These are phyloP conservation scores for Boletus sp. DNA, from an alignment of 768 basidiomycete species.

Conservation along the genomic window DNA sequence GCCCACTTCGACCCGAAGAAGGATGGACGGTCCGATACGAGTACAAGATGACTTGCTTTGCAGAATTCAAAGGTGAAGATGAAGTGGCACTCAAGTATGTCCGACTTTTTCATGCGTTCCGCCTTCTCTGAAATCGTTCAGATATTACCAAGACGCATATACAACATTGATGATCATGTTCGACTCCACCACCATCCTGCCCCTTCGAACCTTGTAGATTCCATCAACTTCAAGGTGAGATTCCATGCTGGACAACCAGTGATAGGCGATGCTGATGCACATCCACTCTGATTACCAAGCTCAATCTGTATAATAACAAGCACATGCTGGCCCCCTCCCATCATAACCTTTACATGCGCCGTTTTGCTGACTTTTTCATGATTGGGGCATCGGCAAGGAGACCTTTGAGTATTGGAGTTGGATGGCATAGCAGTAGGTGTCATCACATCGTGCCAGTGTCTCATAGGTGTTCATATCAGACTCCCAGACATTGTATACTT, in stretches of 20 bases:
- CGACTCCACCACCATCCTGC: no score
- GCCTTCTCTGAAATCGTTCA: no score
- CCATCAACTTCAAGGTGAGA: constrained; percentile 82
- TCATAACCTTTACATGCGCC: constrained; percentile 80
- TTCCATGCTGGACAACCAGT: background rate
- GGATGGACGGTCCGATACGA: no score
- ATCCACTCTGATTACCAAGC: constrained; percentile 64
- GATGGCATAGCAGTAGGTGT: constrained; percentile 83
- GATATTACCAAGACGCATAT: no score
- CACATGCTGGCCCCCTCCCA: constrained; percentile 76
- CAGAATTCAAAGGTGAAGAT: no score
- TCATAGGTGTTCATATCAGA: background rate
- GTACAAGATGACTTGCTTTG: no score
- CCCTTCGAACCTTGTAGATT: no score
- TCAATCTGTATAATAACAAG: constrained; percentile 90
- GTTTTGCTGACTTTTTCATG: constrained; percentile 84
- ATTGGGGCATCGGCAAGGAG: constrained; percentile 96
- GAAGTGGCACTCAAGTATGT: no score
- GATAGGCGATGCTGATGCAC: background rate
- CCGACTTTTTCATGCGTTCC: no score
- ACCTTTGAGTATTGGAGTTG: constrained; percentile 98
- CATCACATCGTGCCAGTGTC: background rate
- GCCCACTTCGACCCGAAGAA: no score
- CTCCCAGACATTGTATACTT: constrained; percentile 75
- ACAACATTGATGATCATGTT: no score